A percentile compares a stretch with the other conserved stretches of the same genome.
Conservation (phyloP, 2,329 filamentous ascomycete genomes). For the Zarea fungicola region DNA sequence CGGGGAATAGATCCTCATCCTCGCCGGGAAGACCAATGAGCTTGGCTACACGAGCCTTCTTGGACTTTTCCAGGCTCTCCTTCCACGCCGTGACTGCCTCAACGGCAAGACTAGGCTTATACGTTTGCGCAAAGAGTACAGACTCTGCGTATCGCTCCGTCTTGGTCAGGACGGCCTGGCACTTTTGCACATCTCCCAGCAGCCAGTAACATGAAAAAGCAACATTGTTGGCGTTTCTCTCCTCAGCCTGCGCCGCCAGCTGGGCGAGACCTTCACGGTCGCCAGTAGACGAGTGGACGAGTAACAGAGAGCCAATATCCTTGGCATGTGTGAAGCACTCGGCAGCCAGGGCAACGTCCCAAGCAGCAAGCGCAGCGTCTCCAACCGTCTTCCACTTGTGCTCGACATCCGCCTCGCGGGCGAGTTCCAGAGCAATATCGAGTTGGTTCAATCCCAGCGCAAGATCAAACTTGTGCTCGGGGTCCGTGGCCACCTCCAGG, state of each 20-base stretch:
- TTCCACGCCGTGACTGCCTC: conserved; percentile 76
- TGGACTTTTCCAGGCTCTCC: conserved; percentile 70
- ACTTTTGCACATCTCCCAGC: conserved; percentile 73
- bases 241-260: conserved; percentile 69
- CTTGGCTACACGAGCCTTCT: conserved; percentile 80
- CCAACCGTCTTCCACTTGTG: conserved; percentile 99
- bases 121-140: conserved; percentile 89
- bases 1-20: conserved; percentile 85
- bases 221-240: conserved; percentile 80
- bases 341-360: conserved; percentile 83
- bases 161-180: conserved; percentile 70
- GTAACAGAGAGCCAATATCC: conserved; percentile 81
- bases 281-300: conserved; percentile 82
- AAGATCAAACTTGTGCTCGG: conserved; percentile 95
- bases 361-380: conserved; percentile 78
- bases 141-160: conserved; percentile 81
- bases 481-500: conserved; percentile 87
- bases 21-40: conserved; percentile 76
- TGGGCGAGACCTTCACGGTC: conserved; percentile 68
- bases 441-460: conserved; percentile 78
- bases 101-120: conserved; percentile 73
- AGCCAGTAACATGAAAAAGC: conserved; percentile 90
- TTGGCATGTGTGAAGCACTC: conserved; percentile 91
- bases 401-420: conserved; percentile 76
- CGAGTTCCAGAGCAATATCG: conserved; percentile 78